phyloP scores from a whole-genome alignment of 306 rosid genomes.

The Castanospermum australe region DNA sequence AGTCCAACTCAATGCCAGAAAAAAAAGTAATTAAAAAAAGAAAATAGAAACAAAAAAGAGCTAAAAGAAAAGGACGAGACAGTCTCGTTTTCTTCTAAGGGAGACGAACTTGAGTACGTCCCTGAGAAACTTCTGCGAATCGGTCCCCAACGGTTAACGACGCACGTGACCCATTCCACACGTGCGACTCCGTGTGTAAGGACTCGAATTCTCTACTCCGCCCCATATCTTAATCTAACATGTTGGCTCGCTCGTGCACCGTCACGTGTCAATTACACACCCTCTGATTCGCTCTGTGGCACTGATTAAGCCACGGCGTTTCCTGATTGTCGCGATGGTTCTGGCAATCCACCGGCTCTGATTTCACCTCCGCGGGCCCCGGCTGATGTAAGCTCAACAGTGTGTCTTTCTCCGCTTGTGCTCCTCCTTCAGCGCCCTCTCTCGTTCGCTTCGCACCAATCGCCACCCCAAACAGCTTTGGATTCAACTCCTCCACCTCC shows the following conservation, averaged over 20 bases:
- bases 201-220: slow-evolving; percentile 40
- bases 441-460: slow-evolving; percentile 66
- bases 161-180: slow-evolving; percentile 49
- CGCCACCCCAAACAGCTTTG: slow-evolving; percentile 69
- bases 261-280: slow-evolving; percentile 51
- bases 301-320: slow-evolving; percentile 55
- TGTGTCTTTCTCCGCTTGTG: slow-evolving; percentile 41
- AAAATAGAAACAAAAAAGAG: background rate
- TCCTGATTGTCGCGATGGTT: slow-evolving; percentile 32
- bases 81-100: slow-evolving; percentile 20
- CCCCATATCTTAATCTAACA: slow-evolving; percentile 4
- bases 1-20: slow-evolving; percentile 1
- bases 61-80: background rate
- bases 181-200: slow-evolving; percentile 49
- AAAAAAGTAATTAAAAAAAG: background rate
- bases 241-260: background rate
- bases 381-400: slow-evolving; percentile 48
- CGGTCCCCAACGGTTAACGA: slow-evolving; percentile 48
- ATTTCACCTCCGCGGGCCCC: slow-evolving; percentile 36
- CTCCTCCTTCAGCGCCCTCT: slow-evolving; percentile 27
- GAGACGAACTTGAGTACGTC: slow-evolving; percentile 16
- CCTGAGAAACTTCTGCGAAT: slow-evolving; percentile 60
- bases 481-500: slow-evolving; percentile 33
- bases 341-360: slow-evolving; percentile 58
- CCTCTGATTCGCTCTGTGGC: slow-evolving; percentile 48